Evolutionary conservation across 208 protist genomes (phyloP).

Genomic region (Herpetomonas muscarum): DNA sequence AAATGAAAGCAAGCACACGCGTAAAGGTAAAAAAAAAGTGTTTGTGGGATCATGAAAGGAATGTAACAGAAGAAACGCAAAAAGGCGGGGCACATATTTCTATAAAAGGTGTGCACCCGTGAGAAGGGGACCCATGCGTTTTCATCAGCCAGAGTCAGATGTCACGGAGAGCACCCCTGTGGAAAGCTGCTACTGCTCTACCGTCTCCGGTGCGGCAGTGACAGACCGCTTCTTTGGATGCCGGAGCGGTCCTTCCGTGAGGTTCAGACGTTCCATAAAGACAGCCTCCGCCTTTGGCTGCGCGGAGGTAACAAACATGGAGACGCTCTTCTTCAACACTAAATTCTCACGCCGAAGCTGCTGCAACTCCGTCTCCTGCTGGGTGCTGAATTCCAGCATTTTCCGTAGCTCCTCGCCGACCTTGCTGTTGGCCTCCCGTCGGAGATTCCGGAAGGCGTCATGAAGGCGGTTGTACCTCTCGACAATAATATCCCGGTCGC

Average conservation of each 20-base stretch:
- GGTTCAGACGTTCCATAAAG: slow-evolving; percentile 70
- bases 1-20: too few species aligned
- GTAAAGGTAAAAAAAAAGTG: too few species aligned
- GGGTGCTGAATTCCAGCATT: slow-evolving; percentile 50
- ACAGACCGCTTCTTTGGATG: slow-evolving; percentile 68
- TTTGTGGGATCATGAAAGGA: too few species aligned
- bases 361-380: slow-evolving; percentile 77
- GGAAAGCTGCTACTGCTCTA: not conserved
- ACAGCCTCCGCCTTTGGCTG: slow-evolving; percentile 50
- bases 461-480: slow-evolving; percentile 85
- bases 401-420: slow-evolving; percentile 46
- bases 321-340: slow-evolving; percentile 68
- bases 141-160: too few species aligned
- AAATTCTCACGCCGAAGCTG: slow-evolving; percentile 63
- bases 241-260: slow-evolving; percentile 71
- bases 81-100: not conserved
- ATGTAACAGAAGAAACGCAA: not conserved
- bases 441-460: slow-evolving; percentile 49
- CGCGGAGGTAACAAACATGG: slow-evolving; percentile 51
- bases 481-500: slow-evolving; percentile 64
- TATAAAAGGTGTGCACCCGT: not conserved
- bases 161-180: too few species aligned
- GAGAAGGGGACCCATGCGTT: too few species aligned
- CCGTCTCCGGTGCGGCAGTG: slow-evolving; percentile 6
- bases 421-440: slow-evolving; percentile 40